Evolutionary conservation across 139 green algal species (phyloP).

Genomic region (Chlamydomonas eustigma): DNA sequence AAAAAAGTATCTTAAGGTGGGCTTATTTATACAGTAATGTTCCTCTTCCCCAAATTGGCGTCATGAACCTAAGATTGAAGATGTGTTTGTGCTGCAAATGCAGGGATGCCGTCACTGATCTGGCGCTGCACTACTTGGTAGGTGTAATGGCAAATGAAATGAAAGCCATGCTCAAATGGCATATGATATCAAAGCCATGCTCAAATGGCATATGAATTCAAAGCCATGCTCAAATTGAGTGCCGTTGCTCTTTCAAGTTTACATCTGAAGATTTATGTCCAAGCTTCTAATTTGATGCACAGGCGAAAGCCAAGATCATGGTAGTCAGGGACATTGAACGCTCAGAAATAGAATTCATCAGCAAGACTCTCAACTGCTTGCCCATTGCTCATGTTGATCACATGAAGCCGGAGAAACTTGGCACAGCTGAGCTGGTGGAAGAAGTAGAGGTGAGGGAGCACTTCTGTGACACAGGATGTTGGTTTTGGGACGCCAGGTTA

Average conservation of each 20-base stretch:
- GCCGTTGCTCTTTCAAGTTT: too few relatives aligned
- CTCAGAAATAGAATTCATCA: constrained; percentile 99
- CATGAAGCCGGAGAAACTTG: constrained; percentile 94
- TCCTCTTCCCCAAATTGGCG: too few relatives aligned
- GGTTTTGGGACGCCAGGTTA: too few relatives aligned
- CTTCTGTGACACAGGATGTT: neutral
- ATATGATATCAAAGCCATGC: too few relatives aligned
- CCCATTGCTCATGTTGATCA: constrained; percentile 96
- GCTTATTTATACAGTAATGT: too few relatives aligned
- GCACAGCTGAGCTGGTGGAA: constrained; percentile 79
- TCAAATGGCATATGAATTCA: too few relatives aligned
- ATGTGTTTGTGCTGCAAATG: neutral
- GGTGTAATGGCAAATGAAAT: too few relatives aligned
- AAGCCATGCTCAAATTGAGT: too few relatives aligned
- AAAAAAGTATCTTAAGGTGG: constrained; percentile 87
- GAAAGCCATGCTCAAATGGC: too few relatives aligned
- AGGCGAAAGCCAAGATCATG: constrained; percentile 97
- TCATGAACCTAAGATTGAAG: too few relatives aligned
- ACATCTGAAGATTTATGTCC: too few relatives aligned
- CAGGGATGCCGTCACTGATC: constrained; percentile 74
- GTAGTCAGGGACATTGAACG: constrained; percentile 96
- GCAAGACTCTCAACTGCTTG: constrained; percentile 80
- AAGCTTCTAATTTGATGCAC: too few relatives aligned
- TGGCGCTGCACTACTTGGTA: constrained; percentile 96
- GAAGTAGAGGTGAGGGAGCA: constrained; percentile 46